phyloP scores from a whole-genome alignment of 257 asterid species.

The Capsicum rhomboideum region DNA sequence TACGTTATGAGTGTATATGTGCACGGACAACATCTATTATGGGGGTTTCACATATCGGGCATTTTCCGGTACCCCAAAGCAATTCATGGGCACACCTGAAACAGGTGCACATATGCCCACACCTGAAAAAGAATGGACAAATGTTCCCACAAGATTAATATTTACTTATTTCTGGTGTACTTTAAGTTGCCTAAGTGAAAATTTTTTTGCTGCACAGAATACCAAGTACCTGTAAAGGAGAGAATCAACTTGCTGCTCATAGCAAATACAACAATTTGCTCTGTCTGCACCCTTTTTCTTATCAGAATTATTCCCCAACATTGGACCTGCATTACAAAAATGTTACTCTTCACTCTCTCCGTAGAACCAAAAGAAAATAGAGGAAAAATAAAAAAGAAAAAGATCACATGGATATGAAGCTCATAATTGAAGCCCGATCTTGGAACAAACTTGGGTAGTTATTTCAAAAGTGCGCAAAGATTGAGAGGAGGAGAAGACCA shows the following conservation, averaged over 20 bases:
- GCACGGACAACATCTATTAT: slow-evolving; percentile 63
- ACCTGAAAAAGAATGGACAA: slow-evolving; percentile 27
- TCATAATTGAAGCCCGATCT: background rate
- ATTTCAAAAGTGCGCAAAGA: background rate
- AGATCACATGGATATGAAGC: background rate
- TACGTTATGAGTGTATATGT: slow-evolving; percentile 25
- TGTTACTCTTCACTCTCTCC: background rate
- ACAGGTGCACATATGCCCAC: slow-evolving; percentile 97
- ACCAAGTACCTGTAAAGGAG: slow-evolving; percentile 66
- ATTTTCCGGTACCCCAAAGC: slow-evolving; percentile 56
- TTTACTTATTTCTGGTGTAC: background rate
- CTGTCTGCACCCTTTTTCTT: slow-evolving; percentile 14
- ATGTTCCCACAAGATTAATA: background rate
- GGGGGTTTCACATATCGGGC: slow-evolving; percentile 75
- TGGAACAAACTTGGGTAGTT: background rate
- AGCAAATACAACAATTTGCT: slow-evolving; percentile 60
- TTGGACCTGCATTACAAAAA: slow-evolving; percentile 33
- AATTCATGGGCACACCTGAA: slow-evolving; percentile 70
- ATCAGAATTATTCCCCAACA: slow-evolving; percentile 20
- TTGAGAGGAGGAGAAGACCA: background rate
- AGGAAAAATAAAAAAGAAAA: background rate
- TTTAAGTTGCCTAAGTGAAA: background rate
- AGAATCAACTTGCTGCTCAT: slow-evolving; percentile 55
- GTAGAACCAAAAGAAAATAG: background rate
- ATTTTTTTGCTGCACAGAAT: background rate